Base-by-base conservation (phyloP, 495 filamentous ascomycete species). In the Corynascus novoguineensis region DNA sequence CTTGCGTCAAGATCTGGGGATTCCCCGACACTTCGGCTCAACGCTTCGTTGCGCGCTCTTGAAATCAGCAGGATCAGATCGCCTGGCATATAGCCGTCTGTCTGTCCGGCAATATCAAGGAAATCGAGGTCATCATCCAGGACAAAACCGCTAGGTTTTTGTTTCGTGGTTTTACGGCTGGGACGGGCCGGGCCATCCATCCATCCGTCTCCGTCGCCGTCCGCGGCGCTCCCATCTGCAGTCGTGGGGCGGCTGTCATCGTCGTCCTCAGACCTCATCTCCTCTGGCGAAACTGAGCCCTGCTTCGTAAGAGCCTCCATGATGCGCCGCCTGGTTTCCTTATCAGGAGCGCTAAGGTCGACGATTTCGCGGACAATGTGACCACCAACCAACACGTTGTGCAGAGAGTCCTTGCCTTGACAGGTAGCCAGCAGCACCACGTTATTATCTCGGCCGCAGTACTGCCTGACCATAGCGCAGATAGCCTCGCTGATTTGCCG, bases 81-180 rank as follows among this genome's bases (percentile, higher is more conserved):
- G 4, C 91, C 93, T 0, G 93, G 93, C 90, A 96, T 96, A 68
- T 96, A 98, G 3, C 93, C 93, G 63, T 98, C 93, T 0, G 92
- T 97, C 63, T 89, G 84, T 17, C 92, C 90, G 5, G 95, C 90
- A 48, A 97, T 76, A 50, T 97, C 91, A 15, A 97, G 84, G 52
- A 96, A 87, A 69, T 98, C 93, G 10, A 98, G 82, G n/a, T 86
- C 77, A 1, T 79, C 72, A 53, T 86, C 85, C 11, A 91, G 71
- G 1, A 84, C 68, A 63, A 91, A 89, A 3, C 83, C 85, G 53
- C 84, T 84, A 17, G 69, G 68, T 22, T 76, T 75, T 17, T 55
- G 55, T 5, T 60, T 15, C 8, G 61, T 24, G 17, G 29, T 49
- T 29, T 55, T 57, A 7, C 58, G 42, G 4, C 51, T 64, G 10